phyloP scores from a whole-genome alignment of 1,139 yeast species.

The Hyphopichia burtonii region DNA sequence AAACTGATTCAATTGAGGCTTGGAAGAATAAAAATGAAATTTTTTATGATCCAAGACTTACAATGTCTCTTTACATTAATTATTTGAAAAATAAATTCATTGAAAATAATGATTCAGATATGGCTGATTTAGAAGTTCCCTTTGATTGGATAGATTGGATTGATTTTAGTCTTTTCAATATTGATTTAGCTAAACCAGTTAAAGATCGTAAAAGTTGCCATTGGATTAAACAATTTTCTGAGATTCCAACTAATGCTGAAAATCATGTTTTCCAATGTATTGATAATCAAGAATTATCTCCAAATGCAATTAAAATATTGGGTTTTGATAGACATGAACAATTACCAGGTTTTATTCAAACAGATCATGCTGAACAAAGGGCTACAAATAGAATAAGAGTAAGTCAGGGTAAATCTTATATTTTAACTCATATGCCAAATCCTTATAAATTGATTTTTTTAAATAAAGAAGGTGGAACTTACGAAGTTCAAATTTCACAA shows the following conservation, averaged over 20 bases:
- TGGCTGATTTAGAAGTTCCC: constrained; percentile 18
- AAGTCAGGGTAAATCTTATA: constrained; percentile 25
- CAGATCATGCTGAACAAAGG: constrained; percentile 15
- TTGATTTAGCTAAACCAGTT: constrained; percentile 15
- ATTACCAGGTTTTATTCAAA: constrained; percentile 22
- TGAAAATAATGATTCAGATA: constrained; percentile 5
- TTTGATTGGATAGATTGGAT: constrained; percentile 33
- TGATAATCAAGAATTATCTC: constrained; percentile 18
- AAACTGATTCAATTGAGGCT: constrained; percentile 10
- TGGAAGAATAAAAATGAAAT: constrained; percentile 21
- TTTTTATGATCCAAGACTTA: constrained; percentile 39
- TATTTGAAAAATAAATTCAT: constrained; percentile 17
- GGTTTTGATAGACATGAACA: constrained; percentile 22
- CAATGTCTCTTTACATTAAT: constrained; percentile 34
- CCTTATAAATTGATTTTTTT: constrained; percentile 25
- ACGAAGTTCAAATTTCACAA: constrained; percentile 19
- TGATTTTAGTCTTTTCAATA: constrained; percentile 19
- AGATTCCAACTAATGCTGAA: constrained; percentile 9
- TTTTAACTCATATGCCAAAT: constrained; percentile 23
- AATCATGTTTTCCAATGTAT: constrained; percentile 15
- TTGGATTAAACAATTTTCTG: constrained; percentile 9
- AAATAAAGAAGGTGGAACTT: constrained; percentile 24
- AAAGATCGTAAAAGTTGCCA: constrained; percentile 12
- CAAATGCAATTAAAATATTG: constrained; percentile 15
- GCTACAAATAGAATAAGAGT: constrained; percentile 21